These are phyloP conservation scores for Blastocrithidia nonstop DNA, from an alignment of 208 protist genomes.

Conservation along the genomic window DNA sequence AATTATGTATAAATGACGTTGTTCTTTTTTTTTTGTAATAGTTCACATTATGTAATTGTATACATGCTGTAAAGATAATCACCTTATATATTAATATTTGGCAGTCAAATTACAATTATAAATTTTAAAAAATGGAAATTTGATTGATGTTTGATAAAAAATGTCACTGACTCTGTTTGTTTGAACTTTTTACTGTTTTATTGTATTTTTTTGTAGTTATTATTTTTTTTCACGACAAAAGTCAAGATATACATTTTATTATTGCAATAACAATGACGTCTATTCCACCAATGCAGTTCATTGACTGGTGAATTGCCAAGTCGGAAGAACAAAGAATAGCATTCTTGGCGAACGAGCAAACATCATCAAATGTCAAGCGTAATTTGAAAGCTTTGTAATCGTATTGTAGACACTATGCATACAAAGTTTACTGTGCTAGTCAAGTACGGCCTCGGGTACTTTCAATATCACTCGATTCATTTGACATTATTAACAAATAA, in stretches of 20 bases:
- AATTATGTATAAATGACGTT: not conserved
- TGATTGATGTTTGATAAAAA: too few species aligned
- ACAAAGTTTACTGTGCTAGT: slow-evolving; percentile 38
- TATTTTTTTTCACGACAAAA: not conserved
- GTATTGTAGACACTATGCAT: slow-evolving; percentile 35
- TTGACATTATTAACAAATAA: too few species aligned
- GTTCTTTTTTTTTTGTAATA: not conserved
- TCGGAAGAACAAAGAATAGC: slow-evolving; percentile 25
- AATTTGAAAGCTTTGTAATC: slow-evolving; percentile 36
- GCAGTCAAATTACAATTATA: too few species aligned
- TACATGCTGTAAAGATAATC: too few species aligned
- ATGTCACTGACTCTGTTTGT: too few species aligned
- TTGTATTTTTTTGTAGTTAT: too few species aligned
- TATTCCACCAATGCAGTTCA: slow-evolving; percentile 2
- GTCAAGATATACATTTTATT: not conserved
- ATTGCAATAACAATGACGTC: not conserved
- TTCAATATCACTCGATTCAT: too few species aligned
- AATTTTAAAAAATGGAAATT: too few species aligned
- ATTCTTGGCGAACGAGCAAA: slow-evolving; percentile 28
- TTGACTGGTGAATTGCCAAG: slow-evolving; percentile 63
- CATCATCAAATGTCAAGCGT: slow-evolving; percentile 16
- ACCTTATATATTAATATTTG: too few species aligned
- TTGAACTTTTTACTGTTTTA: too few species aligned
- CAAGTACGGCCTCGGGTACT: slow-evolving; percentile 12
- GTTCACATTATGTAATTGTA: not conserved